Percentiles rank a stretch among this genome's conserved stretches.
Conservation (phyloP, 306 rosid species). For the Quercus rubra region DNA sequence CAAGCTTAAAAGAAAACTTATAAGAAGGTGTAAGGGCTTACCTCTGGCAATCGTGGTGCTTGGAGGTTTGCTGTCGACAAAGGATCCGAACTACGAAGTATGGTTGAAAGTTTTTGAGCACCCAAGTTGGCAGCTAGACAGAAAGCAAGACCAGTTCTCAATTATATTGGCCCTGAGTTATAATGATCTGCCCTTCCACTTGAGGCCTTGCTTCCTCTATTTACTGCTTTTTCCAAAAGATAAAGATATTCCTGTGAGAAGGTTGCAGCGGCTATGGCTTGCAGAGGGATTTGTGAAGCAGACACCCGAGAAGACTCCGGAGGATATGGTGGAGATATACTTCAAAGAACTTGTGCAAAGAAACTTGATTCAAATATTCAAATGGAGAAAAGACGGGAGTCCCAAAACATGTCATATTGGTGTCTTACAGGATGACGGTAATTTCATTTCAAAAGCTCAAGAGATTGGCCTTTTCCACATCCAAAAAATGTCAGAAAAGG, state of each 20-base stretch:
- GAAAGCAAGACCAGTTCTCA: neutral
- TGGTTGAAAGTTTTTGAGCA: neutral
- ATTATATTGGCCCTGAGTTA: slow-evolving; percentile 15
- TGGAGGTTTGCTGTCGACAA: neutral
- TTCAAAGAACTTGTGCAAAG: neutral
- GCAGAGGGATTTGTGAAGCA: slow-evolving; percentile 16
- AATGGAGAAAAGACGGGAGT: neutral
- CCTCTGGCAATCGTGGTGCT: neutral
- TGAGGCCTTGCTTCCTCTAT: slow-evolving; percentile 15
- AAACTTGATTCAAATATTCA: neutral
- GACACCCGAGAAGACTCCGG: neutral
- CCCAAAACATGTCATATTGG: neutral
- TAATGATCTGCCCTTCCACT: slow-evolving; percentile 8
- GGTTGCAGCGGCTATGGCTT: slow-evolving; percentile 1
- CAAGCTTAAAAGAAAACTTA: neutral
- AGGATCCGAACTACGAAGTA: neutral
- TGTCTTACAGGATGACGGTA: neutral
- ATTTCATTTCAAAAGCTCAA: neutral
- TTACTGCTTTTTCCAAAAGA: slow-evolving; percentile 6
- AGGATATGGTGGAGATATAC: neutral
- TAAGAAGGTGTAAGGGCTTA: neutral
- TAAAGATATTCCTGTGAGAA: neutral
- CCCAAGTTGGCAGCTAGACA: neutral
- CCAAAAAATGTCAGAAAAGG: neutral
- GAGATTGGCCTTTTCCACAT: neutral